Base-by-base conservation (phyloP, 352 stramenopile species). In the Phytophthora agathidicida region DNA sequence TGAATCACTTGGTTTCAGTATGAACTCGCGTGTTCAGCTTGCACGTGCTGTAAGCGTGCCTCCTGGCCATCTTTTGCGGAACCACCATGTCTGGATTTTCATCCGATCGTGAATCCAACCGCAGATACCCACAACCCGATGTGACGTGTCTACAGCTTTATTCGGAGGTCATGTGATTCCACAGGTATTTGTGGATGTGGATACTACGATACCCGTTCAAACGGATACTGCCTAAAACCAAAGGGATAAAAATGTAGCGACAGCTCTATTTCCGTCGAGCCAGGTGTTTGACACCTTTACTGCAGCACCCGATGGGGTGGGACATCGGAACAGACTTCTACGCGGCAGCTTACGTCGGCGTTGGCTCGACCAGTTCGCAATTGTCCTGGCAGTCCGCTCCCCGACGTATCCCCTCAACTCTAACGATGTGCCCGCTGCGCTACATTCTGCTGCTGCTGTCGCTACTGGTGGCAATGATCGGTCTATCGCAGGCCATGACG, bases 381-480 rank as follows among this genome's bases (percentile, higher is more conserved):
- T 76, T 58, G 22, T 41, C 57, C 36, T 45, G n/a, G 9, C 36
- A 50, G 35, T 16, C 22, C 13, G 7, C 16, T 22, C 24, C 16
- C 11, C n/a, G 19, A 14, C 19, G 16, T 16, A 9, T 20, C 13
- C 8, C 23, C 8, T 14, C 45, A 35, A 10, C 5, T 7, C 13
- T 19, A 24, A 13, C 8, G 9, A 93, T 95, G 84, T 95, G 86
- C 39, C 86, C 86, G 33, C 75, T 95, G 7, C 86, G 86, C 63
- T 95, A 95, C 75, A 88, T 95, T 58, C 68, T 95, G 52, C 72
- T 95, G 48, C 60, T 88, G 50, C 73, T 95, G 27, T 95, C 86
- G 65, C 73, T 95, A 30, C 68, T 95, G 11, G 83, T 95, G 37
- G 86, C 86, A 16, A 86, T 92, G 75, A 91, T 95, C 46, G 86